These are phyloP conservation scores for Ettlia oleoabundans DNA, from an alignment of 139 green algal species.

Conservation along the genomic window DNA sequence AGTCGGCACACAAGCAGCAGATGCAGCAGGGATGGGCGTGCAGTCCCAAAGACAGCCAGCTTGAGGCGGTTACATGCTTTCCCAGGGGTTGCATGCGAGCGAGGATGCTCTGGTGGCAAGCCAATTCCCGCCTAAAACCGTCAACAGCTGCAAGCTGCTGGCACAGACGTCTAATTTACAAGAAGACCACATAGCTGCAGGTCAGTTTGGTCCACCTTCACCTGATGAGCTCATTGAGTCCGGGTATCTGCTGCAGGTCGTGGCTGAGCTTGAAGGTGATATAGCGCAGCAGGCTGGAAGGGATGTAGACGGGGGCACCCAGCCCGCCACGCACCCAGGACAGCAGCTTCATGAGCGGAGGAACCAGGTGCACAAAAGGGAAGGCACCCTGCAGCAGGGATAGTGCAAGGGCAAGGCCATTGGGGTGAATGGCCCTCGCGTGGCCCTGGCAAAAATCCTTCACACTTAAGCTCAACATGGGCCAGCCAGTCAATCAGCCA, in stretches of 20 bases:
- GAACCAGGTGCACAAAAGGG: slow-evolving; percentile 47
- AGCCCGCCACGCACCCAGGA: slow-evolving; percentile 36
- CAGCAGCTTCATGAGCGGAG: slow-evolving; percentile 37
- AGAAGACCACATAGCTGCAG: not conserved
- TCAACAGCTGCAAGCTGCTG: not conserved
- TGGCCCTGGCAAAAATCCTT: no score
- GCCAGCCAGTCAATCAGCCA: not conserved
- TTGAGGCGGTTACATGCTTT: no score
- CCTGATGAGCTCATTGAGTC: slow-evolving; percentile 58
- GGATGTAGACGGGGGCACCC: slow-evolving; percentile 70
- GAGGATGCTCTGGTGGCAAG: no score
- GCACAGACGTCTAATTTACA: slow-evolving; percentile 12
- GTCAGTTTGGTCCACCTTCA: not conserved
- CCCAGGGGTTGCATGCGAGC: no score
- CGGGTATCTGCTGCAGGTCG: slow-evolving; percentile 67
- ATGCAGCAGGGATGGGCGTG: no score
- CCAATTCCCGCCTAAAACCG: not conserved
- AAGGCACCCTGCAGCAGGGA: slow-evolving; percentile 42
- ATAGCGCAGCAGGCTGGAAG: slow-evolving; percentile 65
- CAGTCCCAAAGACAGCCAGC: no score
- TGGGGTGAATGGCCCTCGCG: no score
- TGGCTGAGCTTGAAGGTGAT: slow-evolving; percentile 71
- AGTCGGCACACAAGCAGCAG: not conserved
- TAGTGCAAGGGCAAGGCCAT: no score
- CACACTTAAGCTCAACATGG: not conserved